Base-by-base conservation (phyloP, 257 asterid species). In the Scutellaria baicalensis region DNA sequence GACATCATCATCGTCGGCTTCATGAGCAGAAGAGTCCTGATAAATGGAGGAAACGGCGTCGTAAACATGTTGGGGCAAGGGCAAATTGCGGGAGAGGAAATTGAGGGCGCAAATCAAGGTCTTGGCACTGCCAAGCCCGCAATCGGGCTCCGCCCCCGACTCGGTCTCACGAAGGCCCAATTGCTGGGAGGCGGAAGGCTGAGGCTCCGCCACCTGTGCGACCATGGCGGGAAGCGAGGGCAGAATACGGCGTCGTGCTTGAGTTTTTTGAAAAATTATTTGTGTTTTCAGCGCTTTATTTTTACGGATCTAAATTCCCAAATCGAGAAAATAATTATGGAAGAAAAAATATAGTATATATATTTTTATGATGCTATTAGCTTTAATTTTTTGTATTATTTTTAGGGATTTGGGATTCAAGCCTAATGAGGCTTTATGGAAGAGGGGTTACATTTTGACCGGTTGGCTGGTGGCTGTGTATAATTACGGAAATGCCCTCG, bases 41-140 rank as follows among this genome's bases (percentile, higher is more conserved):
- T 75, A 89, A 35, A 93, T 87, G 57, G 89, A 83, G 20, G 95
- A 91, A 77, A 93, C 96, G 74, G 97, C 95, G 78, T 89, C 93
- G 82, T 89, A 88, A 4, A 93, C 82, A 14, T 89, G 88, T 12
- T 78, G 88, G 33, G 97, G 99, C 67, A 93, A 76, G 62, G 99
- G 99, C 74, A 93, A 82, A 79, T 89, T 86, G 12, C 97, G 95
- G 10, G 99, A 91, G 58, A 93, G 85, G 71, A 85, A 87, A 88
- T 91, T 93, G 81, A 93, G 94, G 40, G 97, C 99, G 57, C 96
- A 93, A 42, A 93, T 91, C 49, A 93, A 80, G 1, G 91, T 87
- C 80, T 86, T 87, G 42, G 97, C 86, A 36, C 84, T 76, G 77
- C 83, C 89, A 35, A 89, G 70, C 44, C 78, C 79, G 50, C 50